These are phyloP conservation scores for Aspergillus wentii DNA, from an alignment of 495 filamentous ascomycete genomes.

Conservation along the genomic window DNA sequence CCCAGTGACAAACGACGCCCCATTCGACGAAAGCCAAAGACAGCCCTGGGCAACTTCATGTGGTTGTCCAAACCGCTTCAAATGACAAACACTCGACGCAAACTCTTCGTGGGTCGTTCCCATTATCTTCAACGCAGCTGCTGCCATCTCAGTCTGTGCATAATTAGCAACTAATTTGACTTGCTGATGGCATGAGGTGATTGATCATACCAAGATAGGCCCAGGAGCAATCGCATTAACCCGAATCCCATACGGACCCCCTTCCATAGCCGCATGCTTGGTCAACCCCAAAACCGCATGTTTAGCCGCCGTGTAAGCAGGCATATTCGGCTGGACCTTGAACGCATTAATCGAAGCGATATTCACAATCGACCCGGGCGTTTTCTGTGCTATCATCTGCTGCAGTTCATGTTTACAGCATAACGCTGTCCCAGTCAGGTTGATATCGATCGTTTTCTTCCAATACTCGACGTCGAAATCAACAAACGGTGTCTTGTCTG, in stretches of 20 bases:
- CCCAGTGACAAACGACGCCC: conserved; percentile 27
- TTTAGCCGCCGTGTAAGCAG: conserved; percentile 37
- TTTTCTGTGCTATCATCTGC: conserved; percentile 16
- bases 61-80: conserved; percentile 22
- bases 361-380: conserved; percentile 38
- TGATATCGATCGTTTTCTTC: conserved; percentile 6
- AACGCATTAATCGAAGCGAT: conserved; percentile 31
- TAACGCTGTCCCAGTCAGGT: conserved; percentile 11
- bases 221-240: conserved; percentile 21
- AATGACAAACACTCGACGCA: conserved; percentile 9
- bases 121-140: conserved; percentile 13
- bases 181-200: background rate
- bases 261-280: conserved; percentile 22
- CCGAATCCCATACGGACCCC: conserved; percentile 10
- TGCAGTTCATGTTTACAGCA: conserved; percentile 14
- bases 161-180: background rate
- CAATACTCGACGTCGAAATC: conserved; percentile 12
- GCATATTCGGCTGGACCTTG: conserved; percentile 16
- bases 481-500: conserved; percentile 2
- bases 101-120: conserved; percentile 20
- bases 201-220: conserved; percentile 6
- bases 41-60: conserved; percentile 28
- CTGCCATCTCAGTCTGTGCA: conserved; percentile 23
- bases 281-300: conserved; percentile 42
- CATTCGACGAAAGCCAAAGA: conserved; percentile 26